phyloP scores from a whole-genome alignment of 2,329 filamentous ascomycete species.

The Neonectria hederae region DNA sequence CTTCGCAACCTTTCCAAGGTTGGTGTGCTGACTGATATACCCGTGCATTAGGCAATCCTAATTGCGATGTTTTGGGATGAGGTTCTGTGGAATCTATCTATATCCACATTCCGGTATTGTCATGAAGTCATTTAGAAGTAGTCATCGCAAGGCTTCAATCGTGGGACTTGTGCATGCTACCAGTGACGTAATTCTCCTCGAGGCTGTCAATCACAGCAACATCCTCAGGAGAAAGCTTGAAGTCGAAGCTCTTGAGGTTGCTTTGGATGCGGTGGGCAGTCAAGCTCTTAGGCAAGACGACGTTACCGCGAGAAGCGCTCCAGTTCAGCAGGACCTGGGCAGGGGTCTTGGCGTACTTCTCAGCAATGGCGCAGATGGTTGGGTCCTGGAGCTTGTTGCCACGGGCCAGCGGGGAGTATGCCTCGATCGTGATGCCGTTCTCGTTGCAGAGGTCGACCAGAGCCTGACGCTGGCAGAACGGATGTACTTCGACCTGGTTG shows the following conservation, averaged over 20 bases:
- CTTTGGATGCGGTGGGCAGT: constrained; percentile 70
- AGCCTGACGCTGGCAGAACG: constrained; percentile 72
- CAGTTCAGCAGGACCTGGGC: constrained; percentile 82
- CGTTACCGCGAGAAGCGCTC: constrained; percentile 79
- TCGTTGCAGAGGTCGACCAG: constrained; percentile 66
- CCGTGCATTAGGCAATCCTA: constrained; percentile 22
- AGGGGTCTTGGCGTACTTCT: constrained; percentile 75
- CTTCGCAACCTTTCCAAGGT: constrained; percentile 22
- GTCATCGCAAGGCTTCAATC: constrained; percentile 42
- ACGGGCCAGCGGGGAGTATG: constrained; percentile 60
- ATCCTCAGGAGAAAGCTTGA: constrained; percentile 69
- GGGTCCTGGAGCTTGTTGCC: constrained; percentile 62
- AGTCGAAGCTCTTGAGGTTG: constrained; percentile 71
- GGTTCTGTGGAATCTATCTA: not conserved
- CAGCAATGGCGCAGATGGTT: constrained; percentile 68
- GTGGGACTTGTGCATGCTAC: constrained; percentile 52
- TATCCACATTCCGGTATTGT: constrained; percentile 5
- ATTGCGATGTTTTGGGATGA: constrained; percentile 20
- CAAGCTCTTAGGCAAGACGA: constrained; percentile 79
- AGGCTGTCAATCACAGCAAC: constrained; percentile 70
- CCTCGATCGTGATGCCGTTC: constrained; percentile 64
- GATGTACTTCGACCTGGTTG: constrained; percentile 85
- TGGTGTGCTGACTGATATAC: constrained; percentile 17
- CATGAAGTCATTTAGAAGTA: constrained; percentile 19
- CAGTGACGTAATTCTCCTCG: constrained; percentile 78